These are phyloP conservation scores for Rhodomyrtus psidioides DNA, from an alignment of 441 rosid species.

Conservation along the genomic window DNA sequence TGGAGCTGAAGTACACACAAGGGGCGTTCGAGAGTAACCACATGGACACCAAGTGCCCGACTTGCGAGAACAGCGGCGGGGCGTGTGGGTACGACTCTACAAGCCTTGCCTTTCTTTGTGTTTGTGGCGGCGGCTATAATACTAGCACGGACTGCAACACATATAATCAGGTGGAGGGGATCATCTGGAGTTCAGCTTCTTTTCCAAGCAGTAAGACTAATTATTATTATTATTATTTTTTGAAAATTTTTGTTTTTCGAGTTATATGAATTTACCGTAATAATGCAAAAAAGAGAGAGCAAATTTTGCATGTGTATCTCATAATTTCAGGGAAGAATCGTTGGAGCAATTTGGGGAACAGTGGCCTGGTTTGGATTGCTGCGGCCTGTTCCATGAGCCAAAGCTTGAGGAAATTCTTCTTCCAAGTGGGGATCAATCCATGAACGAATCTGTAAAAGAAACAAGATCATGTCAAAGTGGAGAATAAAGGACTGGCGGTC, in stretches of 20 bases:
- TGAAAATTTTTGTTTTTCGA: not conserved
- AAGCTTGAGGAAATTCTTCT: not conserved
- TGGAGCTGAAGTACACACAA: slow-evolving; percentile 28
- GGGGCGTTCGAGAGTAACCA: slow-evolving; percentile 36
- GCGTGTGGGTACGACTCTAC: slow-evolving; percentile 29
- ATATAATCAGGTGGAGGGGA: slow-evolving; percentile 3
- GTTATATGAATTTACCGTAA: not conserved
- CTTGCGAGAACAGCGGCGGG: slow-evolving; percentile 41
- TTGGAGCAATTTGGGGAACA: not conserved
- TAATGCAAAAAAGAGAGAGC: not conserved
- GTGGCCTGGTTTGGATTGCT: not conserved
- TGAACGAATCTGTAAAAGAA: not conserved
- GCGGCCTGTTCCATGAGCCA: not conserved
- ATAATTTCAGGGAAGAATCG: not conserved
- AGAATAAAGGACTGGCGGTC: not conserved
- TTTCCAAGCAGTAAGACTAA: slow-evolving; percentile 16
- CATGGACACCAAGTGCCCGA: slow-evolving; percentile 25
- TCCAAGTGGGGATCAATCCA: not conserved
- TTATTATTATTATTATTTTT: not conserved
- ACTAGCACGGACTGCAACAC: slow-evolving; percentile 26
- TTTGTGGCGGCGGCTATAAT: slow-evolving; percentile 25
- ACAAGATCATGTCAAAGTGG: not conserved
- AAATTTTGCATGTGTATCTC: not conserved
- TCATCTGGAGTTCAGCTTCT: slow-evolving; percentile 6
- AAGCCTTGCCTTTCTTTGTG: slow-evolving; percentile 23